Base-by-base conservation (phyloP, 805 yeast species). In the Yarrowia bubula region DNA sequence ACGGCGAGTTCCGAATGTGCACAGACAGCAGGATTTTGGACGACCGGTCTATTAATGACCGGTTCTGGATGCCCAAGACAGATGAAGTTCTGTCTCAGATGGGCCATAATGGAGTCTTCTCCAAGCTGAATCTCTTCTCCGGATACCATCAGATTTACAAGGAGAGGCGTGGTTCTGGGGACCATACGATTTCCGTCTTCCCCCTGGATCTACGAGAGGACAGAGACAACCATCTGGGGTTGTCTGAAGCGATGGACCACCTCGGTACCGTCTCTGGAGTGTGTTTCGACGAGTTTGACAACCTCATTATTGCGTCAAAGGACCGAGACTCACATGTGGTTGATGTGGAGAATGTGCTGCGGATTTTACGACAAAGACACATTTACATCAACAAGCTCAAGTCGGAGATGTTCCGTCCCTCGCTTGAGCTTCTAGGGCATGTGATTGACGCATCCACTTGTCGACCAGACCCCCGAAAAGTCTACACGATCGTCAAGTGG, bases 1-100 rank as follows among this genome's bases (percentile, higher is more conserved):
- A 51, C 13, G 58, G 58, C 17, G 58, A 51, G 43, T 51, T 51
- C 43, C 42, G 58, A 14, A 38, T 51, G 42, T 51, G 58, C 43
- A 51, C 58, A 4, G 58, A 51, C 10, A 32, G 38, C 11, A 32
- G 58, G 15, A 51, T 51, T 22, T 18, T 51, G 3, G 43, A 51
- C 9, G 58, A 51, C 35, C 10, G 58, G 10, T 51, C 58, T 11
- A 51, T 51, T 43, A 51, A 51, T 33, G 58, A 51, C 18, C 58
- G 58, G 8, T 37, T 51, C 58, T 51, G 58, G 58, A 6, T 51
- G 35, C 58, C 58, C 3, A 37, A 51, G 32, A 37, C 58, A 3
- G 58, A 51, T 10, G 58, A 51, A 35, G 22, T 51, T 4, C 13
- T 51, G 35, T 37, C 58, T 14, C 35, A 22, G 6, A 37, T 51